Evolutionary conservation across 352 stramenopile genomes (phyloP), one percentile per base, ranked within the genome.

Genomic region (Phytophthora hybrid): DNA sequence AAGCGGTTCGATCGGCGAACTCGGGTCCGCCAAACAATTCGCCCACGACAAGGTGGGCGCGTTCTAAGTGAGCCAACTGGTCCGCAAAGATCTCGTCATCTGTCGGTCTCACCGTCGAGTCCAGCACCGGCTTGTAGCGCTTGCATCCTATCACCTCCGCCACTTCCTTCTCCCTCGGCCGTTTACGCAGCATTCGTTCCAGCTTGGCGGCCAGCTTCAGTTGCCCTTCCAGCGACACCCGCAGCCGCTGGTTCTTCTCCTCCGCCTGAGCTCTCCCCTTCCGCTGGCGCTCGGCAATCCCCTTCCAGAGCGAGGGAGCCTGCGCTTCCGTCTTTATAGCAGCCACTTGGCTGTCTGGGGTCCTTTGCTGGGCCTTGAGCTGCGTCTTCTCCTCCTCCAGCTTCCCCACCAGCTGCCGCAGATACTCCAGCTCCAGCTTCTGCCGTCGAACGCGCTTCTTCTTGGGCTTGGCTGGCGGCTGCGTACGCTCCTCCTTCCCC

Each of bases 381-480:
- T 66, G 26, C 32, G 44, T 29, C 60, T 78, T 69, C 57, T 74
- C 52, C 44, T 61, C 29, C 54, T 82, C 68, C 26, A 82, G 51
- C 26, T 82, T 81, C 23, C 57, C 69, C 34, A 83, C 74, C 7
- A 77, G 54, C 23, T 70, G 53, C 16, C 78, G 69, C 34, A 85
- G 73, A 29, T 83, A 83, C 14, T 76, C 63, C 6, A 85, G 70
- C 58, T 85, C 78, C 59, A 80, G 26, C 41, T 79, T 79, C 63
- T 84, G 72, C 6, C 78, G 68, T n/a, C 76, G 68, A 1, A 78
- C 37, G 11, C 76, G 76, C 61, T 82, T 82, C 68, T 82, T 82
- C 74, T 81, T 81, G 47, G 60, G 66, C 34, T 65, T 61, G 4
- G n/a, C 44, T 7, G 58, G 26, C 5, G 37, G 14, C 26, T 58